A percentile compares a stretch with the other conserved stretches of the same genome.
Evolutionary conservation across 371 early-diverging fungal species (phyloP).

Genomic region (Actinomortierella wolfii): DNA sequence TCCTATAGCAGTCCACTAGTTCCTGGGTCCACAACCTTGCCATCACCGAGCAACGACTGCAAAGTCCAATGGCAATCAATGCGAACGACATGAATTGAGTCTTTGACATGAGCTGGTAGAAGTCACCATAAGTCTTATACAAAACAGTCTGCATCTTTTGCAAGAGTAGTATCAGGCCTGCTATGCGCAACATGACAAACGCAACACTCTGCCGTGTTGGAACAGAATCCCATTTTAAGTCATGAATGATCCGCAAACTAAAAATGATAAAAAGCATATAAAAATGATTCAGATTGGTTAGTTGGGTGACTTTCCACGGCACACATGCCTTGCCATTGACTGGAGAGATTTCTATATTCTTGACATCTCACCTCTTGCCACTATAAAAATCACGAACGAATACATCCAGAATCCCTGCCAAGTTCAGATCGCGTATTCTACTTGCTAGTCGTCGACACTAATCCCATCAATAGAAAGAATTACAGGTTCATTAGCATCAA

Average conservation of each 20-base stretch:
- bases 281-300: no score
- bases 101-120: conserved; percentile 40
- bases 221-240: conserved; percentile 31
- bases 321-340: no score
- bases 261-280: not conserved
- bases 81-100: conserved; percentile 49
- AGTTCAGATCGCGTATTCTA: no score
- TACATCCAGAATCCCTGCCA: no score
- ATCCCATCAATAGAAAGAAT: no score
- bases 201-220: conserved; percentile 34
- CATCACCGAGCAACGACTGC: conserved; percentile 34
- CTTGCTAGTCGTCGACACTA: conserved; percentile 24
- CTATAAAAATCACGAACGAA: conserved; percentile 18
- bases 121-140: conserved; percentile 19
- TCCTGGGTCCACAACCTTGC: conserved; percentile 37
- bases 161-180: not conserved
- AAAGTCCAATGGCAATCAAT: conserved; percentile 32
- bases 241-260: not conserved
- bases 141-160: not conserved
- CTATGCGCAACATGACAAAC: conserved; percentile 28
- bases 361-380: conserved; percentile 17
- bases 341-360: not conserved
- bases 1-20: conserved; percentile 21
- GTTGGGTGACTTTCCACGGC: no score
- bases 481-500: no score